Evolutionary conservation across 2,329 filamentous ascomycete species (phyloP).

Genomic region (Claviceps arundinis): DNA sequence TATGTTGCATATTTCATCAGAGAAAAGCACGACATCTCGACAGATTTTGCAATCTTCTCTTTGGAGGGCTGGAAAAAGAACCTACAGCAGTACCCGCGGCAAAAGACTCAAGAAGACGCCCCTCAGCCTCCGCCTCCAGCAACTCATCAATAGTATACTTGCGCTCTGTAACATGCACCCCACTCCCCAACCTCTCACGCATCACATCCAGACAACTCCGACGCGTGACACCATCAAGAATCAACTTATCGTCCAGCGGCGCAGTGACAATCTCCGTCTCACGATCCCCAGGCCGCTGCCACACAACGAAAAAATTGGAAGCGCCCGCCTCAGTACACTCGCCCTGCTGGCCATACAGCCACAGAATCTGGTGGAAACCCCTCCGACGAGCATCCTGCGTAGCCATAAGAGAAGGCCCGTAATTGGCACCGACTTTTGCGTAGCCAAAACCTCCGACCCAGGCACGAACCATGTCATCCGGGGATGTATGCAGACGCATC

Average conservation of each 20-base stretch:
- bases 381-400: conserved; percentile 58
- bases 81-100: conserved; percentile 74
- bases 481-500: conserved; percentile 64
- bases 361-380: conserved; percentile 85
- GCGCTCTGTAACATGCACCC: conserved; percentile 64
- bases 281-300: conserved; percentile 36
- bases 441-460: conserved; percentile 91
- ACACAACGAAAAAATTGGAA: conserved; percentile 82
- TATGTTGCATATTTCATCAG: too few species aligned
- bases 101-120: conserved; percentile 71
- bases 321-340: conserved; percentile 85
- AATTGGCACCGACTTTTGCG: conserved; percentile 89
- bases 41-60: too few species aligned
- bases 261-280: conserved; percentile 65
- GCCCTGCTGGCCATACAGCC: conserved; percentile 69
- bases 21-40: too few species aligned
- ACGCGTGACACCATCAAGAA: conserved; percentile 80
- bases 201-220: conserved; percentile 65
- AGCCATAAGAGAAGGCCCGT: conserved; percentile 70
- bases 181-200: conserved; percentile 43
- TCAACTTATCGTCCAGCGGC: conserved; percentile 68
- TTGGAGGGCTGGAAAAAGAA: conserved; percentile 11
- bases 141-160: conserved; percentile 74
- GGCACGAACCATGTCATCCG: conserved; percentile 72
- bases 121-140: conserved; percentile 56